Evolutionary conservation across 202 grass and related monocot genomes (phyloP).

Genomic region (Alloteropsis angusta): DNA sequence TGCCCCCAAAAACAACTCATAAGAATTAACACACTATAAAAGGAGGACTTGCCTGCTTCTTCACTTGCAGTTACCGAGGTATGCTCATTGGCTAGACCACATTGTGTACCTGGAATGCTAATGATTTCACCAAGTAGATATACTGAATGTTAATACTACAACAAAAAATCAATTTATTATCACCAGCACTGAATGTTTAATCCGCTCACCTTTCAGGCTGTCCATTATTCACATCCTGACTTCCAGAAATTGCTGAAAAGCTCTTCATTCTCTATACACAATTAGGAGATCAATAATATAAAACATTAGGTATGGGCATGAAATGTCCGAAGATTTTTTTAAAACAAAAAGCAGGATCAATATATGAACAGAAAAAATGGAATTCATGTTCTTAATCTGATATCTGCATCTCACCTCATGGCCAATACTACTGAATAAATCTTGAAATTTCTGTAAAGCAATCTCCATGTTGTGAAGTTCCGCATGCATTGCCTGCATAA

Average conservation of each 20-base stretch:
- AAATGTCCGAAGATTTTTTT: not conserved
- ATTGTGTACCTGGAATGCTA: constrained; percentile 28
- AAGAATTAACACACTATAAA: not conserved
- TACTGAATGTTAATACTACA: not conserved
- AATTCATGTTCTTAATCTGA: not conserved
- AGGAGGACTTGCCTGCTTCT: constrained; percentile 25
- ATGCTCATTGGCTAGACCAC: constrained; percentile 12
- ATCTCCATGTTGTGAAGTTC: constrained; percentile 57
- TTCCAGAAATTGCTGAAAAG: constrained; percentile 11
- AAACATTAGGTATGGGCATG: not conserved
- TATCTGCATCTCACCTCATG: constrained; percentile 32
- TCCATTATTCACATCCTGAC: constrained; percentile 20
- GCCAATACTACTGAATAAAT: constrained; percentile 35
- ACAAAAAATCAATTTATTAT: not conserved
- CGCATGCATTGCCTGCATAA: constrained; percentile 42
- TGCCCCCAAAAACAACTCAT: not conserved
- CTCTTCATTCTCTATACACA: constrained; percentile 30
- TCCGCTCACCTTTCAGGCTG: constrained; percentile 34
- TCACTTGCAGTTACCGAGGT: not conserved
- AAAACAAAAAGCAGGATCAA: not conserved
- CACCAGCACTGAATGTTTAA: not conserved
- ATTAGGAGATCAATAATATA: not conserved
- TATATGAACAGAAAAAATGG: not conserved
- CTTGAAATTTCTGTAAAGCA: constrained; percentile 54
- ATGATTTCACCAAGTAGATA: constrained; percentile 3